Evolutionary conservation across 208 protist species (phyloP), one percentile per base, ranked within the genome.

Genomic region (Borovskyia barvae): DNA sequence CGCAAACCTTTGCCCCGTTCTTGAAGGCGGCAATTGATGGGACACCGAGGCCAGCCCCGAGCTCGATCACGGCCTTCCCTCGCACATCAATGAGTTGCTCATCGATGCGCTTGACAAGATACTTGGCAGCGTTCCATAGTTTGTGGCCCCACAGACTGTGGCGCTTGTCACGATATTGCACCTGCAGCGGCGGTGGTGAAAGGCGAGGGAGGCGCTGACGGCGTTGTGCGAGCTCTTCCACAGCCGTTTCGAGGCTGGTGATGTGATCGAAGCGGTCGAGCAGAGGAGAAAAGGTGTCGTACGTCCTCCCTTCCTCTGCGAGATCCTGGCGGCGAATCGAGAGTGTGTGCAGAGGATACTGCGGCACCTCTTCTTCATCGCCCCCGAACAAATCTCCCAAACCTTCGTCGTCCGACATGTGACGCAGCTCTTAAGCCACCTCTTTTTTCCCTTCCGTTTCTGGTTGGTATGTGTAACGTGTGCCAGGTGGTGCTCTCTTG

Each of bases 81-180:
- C 65, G 61, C 36, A 92, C 83, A 51, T 87, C 74, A 50, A 93
- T 92, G 28, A 75, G 52, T 2, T 67, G 59, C 48, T 77, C 64
- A 48, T 95, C 88, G 69, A 95, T 95, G 41, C 80, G 82, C 75
- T 95, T 95, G 11, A 80, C 73, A 22, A 95, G 46, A 59, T 95
- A 95, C 77, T 90, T 90, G 12, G 88, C 88, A 0, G 88, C 88
- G 46, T 95, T 95, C 85, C 88, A 95, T 28, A 95, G 59, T 29
- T 72, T 76, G 57, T 95, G 88, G 9, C 88, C 88, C 85, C 88
- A 95, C 25, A 95, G 64, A 55, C 85, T 92, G 70, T 95, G 88
- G 2, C 81, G 85, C 58, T 92, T 92, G 42, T 89, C 80, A 11
- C 87, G 82, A 57, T 77, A 88, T 43, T 79, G 66, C 14, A 92